Conservation (phyloP, 2,329 filamentous ascomycete species). For the Laburnicola sp. region DNA sequence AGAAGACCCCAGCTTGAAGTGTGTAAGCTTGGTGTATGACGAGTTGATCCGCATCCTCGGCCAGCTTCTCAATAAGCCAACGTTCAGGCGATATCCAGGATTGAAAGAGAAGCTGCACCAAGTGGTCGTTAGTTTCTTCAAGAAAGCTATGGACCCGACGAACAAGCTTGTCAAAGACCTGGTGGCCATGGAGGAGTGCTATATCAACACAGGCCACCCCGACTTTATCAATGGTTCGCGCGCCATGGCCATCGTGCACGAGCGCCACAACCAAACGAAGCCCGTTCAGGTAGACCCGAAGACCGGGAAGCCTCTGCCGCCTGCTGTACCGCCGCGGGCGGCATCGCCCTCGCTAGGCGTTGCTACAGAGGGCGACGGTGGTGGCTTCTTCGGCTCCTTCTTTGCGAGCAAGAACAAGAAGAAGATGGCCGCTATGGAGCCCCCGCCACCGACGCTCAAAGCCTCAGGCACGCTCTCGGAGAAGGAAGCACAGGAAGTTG, state of each 20-base stretch:
- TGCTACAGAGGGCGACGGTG: constrained; percentile 53
- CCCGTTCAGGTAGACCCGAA: constrained; percentile 97
- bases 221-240: constrained; percentile 97
- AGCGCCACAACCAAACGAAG: constrained; percentile 78
- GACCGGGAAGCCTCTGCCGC: constrained; percentile 89
- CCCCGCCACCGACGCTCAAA: constrained; percentile 89
- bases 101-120: constrained; percentile 96
- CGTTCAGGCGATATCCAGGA: constrained; percentile 90
- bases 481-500: constrained; percentile 92
- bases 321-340: constrained; percentile 68
- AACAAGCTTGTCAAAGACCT: constrained; percentile 95
- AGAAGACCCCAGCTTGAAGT: constrained; percentile 96
- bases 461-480: constrained; percentile 92
- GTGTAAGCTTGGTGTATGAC: constrained; percentile 95
- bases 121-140: constrained; percentile 93
- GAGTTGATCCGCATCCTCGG: constrained; percentile 94
- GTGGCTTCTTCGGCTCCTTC: constrained; percentile 96
- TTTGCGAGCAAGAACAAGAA: constrained; percentile 99
- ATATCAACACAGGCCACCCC: constrained; percentile 97
- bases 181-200: constrained; percentile 93
- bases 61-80: constrained; percentile 82
- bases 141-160: constrained; percentile 96
- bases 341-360: constrained; percentile 71
- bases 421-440: constrained; percentile 99
- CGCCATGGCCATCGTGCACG: constrained; percentile 97